Evolutionary conservation across 345 rosid genomes (phyloP), one percentile per base, ranked within the genome.

Genomic region (Pelargonium nanum): DNA sequence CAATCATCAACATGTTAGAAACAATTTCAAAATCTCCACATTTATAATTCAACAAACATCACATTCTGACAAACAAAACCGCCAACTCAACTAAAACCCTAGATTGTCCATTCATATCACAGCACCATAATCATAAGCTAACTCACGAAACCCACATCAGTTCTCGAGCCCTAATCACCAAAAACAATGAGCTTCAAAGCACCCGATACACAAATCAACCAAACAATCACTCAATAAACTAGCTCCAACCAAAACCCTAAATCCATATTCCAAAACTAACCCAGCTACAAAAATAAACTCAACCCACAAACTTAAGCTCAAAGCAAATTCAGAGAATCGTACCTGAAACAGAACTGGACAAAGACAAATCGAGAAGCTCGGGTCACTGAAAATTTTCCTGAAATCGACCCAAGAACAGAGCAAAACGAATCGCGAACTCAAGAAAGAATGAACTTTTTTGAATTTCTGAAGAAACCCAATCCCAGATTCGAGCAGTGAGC

Each of bases 271-370:
- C 24, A 57, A 17, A 34, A 19, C 57, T 22, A 13, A 8, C 26
- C 26, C 10, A 1, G 26, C 32, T 12, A 24, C 1, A 25, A 62
- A 61, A 1, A 21, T 22, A 2, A 66, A 44, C 30, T 10, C 23
- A 28, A 65, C 54, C 53, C 24, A 9, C 1, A 65, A 60, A 25
- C 22, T 53, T 24, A 5, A 53, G 20, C 45, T 20, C 19, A 52
- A 13, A 40, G 4, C 52, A 57, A 61, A 19, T 19, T 26, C 3
- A 55, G 20, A 57, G 26, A 26, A 23, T 0, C 62, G 74, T 54
- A 64, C 81, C 76, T 25, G 52, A 4, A n/a, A 53, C 57, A 57
- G 55, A 57, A 44, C 60, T 64, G 56, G 61, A 10, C 52, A 62
- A 40, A 40, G 15, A 7, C 15, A 3, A 40, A 40, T 40, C 16